Evolutionary conservation across 2,329 filamentous ascomycete species (phyloP).

Genomic region (Lasiodiplodia hormozganensis): DNA sequence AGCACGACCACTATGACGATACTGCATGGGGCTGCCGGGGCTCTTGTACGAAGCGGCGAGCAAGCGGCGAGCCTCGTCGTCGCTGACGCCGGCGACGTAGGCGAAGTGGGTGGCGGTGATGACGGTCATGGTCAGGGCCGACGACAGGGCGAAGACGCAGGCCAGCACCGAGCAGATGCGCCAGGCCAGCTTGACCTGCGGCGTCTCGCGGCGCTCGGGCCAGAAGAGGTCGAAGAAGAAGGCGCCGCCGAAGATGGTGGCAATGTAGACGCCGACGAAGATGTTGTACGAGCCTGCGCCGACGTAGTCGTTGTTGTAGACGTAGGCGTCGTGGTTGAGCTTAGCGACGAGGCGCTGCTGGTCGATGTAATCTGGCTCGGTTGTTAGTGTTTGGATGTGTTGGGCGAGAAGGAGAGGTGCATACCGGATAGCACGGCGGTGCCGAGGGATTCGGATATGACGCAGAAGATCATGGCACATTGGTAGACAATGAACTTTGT

Average conservation of each 20-base stretch:
- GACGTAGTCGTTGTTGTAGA: conserved; percentile 64
- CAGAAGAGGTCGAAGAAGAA: conserved; percentile 70
- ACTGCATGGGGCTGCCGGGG: conserved; percentile 50
- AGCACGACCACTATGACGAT: conserved; percentile 58
- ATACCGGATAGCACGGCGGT: conserved; percentile 62
- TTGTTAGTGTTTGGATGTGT: background rate
- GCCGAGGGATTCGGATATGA: conserved; percentile 63
- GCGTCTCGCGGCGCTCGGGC: conserved; percentile 61
- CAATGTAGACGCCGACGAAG: conserved; percentile 63
- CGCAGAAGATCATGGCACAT: conserved; percentile 64
- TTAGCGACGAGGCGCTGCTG: conserved; percentile 57
- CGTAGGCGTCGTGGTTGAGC: conserved; percentile 48
- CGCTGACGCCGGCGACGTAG: conserved; percentile 48
- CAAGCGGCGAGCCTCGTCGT: conserved; percentile 38
- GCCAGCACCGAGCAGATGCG: conserved; percentile 59
- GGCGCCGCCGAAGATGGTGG: conserved; percentile 64
- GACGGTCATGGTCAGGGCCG: conserved; percentile 59
- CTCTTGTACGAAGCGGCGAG: conserved; percentile 33
- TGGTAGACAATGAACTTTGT: conserved; percentile 68
- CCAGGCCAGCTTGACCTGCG: conserved; percentile 61
- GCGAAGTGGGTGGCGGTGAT: conserved; percentile 58
- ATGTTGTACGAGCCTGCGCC: conserved; percentile 65
- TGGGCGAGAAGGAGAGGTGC: conserved; percentile 20
- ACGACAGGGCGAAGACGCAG: conserved; percentile 54
- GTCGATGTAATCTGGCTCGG: conserved; percentile 59